Base-by-base conservation (phyloP, 2,329 filamentous ascomycete species). In the Fusarium algeriense region DNA sequence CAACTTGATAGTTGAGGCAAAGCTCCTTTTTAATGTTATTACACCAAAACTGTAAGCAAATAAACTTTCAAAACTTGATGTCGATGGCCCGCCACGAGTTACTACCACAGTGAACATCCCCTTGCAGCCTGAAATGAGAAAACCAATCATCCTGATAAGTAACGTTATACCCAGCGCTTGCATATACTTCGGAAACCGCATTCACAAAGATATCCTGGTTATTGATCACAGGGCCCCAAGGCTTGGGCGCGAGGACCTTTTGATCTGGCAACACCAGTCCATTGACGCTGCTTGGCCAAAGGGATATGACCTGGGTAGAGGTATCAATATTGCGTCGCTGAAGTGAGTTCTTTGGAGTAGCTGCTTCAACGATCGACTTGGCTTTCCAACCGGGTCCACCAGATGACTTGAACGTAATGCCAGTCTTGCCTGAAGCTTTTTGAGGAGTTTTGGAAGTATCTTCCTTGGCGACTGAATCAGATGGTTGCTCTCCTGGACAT, bases 111-210 rank as follows among this genome's bases (percentile, higher is more conserved):
- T 80, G 79, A 43, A 79, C 64, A 17, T 80, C 79, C 5, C 79
- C 78, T 6, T 44, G 32, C 0, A 19, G 1, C 5, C 59, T 3
- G 43, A 76, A 78, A 30, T 78, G 77, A 2, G 73, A 71, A n/a
- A 75, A 73, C 63, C 70, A 80, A 35, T 77, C 74, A 20, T 80
- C 78, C 9, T 77, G 65, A 12, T 62, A 79, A 0, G 64, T 71
- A 1, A 79, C 55, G 10, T 72, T 76, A 6, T 61, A 71, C 0
- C 70, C 67, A 2, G 56, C 77, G n/a, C 28, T 62, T 0, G 59
- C 63, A 53, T 80, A 80, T 3, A 68, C 73, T 19, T 63, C 59
- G 0, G 12, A 52, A 2, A 76, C 70, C 7, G 67, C 74, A n/a
- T 60, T 50, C 5, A 66, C 67, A 1, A 80, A 28, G 2, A 79